Conservation (phyloP, 305 asterid species). For the Fraxinus sp. region DNA sequence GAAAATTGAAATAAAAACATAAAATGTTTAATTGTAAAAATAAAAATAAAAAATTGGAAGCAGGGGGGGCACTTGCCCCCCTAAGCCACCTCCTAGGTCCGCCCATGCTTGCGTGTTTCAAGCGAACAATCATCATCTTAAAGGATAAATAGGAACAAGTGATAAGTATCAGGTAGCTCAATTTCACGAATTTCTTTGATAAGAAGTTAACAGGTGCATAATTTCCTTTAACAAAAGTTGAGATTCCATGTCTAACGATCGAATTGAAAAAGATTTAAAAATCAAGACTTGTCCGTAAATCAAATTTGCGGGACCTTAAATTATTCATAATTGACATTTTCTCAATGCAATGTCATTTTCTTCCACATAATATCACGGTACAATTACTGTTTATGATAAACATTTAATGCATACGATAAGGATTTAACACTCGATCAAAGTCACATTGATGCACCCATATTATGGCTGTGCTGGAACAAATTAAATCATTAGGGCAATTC, state of each 20-base stretch:
- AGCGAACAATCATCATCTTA: too few species aligned
- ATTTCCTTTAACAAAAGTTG: neutral
- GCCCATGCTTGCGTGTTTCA: too few species aligned
- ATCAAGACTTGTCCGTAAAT: conserved; percentile 21
- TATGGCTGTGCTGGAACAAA: neutral
- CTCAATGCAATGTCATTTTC: conserved; percentile 31
- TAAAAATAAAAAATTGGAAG: too few species aligned
- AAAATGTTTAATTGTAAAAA: too few species aligned
- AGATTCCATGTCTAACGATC: neutral
- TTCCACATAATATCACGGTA: neutral
- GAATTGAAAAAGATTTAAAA: neutral
- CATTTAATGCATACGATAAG: conserved; percentile 31
- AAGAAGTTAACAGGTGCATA: neutral
- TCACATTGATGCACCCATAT: conserved; percentile 18
- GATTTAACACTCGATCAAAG: conserved; percentile 23
- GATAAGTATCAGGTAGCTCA: too few species aligned
- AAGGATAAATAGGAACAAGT: too few species aligned
- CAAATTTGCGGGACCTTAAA: conserved; percentile 25
- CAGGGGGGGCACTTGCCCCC: too few species aligned
- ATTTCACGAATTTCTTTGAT: too few species aligned
- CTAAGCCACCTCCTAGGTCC: too few species aligned
- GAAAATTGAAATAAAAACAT: too few species aligned
- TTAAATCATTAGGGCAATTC: conserved; percentile 14
- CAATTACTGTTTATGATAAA: conserved; percentile 19
- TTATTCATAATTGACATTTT: conserved; percentile 24